phyloP scores from a whole-genome alignment of 1,284 basidiomycete genomes.

The Phylloboletellus chloephorus region DNA sequence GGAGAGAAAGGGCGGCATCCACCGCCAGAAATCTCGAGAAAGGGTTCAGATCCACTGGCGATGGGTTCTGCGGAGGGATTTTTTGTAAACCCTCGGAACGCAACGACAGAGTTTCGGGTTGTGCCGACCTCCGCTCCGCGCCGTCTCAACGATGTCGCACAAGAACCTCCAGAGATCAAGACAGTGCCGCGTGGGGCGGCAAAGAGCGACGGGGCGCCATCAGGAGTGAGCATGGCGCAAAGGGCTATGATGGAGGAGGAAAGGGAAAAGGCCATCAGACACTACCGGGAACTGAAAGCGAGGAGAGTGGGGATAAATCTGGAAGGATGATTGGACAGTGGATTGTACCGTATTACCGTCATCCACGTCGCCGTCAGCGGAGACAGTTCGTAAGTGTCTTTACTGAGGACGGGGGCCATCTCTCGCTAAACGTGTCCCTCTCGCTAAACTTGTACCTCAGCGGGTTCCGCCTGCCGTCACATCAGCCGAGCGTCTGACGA shows the following conservation, averaged over 20 bases:
- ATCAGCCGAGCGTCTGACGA: no score
- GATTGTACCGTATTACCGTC: constrained; percentile 7
- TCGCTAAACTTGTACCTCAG: no score
- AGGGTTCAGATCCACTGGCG: constrained; percentile 16
- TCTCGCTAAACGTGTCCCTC: no score
- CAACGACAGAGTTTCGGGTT: constrained; percentile 50
- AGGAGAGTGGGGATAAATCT: constrained; percentile 20
- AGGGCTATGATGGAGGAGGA: constrained; percentile 70
- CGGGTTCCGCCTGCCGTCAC: no score
- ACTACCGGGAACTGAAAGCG: constrained; percentile 67
- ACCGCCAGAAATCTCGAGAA: constrained; percentile 12
- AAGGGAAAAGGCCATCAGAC: constrained; percentile 58
- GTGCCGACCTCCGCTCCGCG: constrained; percentile 53
- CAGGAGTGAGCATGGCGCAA: constrained; percentile 64
- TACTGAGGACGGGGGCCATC: no score
- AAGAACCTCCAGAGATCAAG: constrained; percentile 54
- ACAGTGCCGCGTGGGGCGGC: constrained; percentile 39
- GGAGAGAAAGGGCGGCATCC: constrained; percentile 15
- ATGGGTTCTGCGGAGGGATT: constrained; percentile 5
- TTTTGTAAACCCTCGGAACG: constrained; percentile 27
- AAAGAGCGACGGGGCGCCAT: constrained; percentile 27
- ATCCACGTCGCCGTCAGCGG: no score
- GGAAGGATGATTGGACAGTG: constrained; percentile 7
- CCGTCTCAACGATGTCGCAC: constrained; percentile 64
- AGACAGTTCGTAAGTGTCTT: no score